Evolutionary conservation across 2,329 filamentous ascomycete species (phyloP), one percentile per base, ranked within the genome.

Genomic region (Aschersonia sp.): DNA sequence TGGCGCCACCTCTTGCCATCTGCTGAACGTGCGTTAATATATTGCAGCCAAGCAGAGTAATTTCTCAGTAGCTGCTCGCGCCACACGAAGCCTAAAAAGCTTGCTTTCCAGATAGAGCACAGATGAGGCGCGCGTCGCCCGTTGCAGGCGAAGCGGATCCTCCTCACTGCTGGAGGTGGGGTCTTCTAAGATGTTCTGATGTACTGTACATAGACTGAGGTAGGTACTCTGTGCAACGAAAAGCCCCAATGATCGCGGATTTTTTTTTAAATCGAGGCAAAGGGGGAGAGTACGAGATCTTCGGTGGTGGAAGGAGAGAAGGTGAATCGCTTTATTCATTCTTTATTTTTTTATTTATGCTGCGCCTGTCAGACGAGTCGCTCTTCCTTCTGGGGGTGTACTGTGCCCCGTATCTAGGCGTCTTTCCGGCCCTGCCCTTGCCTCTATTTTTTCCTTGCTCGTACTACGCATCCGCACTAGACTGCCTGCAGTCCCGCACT

Each of bases 91-190:
- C 12, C 35, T 37, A 37, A 37, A 8, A 37, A 37, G 35, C 12
- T 37, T 37, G 8, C 35, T 12, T 37, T 12, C 35, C 12, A 12
- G 35, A 37, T 37, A 37, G 35, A 37, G 35, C 35, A 22, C 22
- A 22, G 35, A 37, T 12, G 41, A 43, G 41, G 31, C 42, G 31
- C 30, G 32, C 32, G 6, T 31, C 40, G 42, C 31, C 42, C 42
- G 42, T 45, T 41, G 35, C 46, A 33, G 32, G 33, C 46, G 40
- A 44, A 32, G 46, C 35, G 46, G 46, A 14, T 8, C 35, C 35
- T 30, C 42, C 5, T 22, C 22, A 22, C 22, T 22, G 22, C 22
- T 22, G 22, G 22, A 22, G 22, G 22, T 4, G 22, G 22, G 22
- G 22, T 22, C 22, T 22, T 22, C 22, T 4, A 22, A 22, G 22